phyloP scores from a whole-genome alignment of 179 eudicot species.

The Spergularia azorica region DNA sequence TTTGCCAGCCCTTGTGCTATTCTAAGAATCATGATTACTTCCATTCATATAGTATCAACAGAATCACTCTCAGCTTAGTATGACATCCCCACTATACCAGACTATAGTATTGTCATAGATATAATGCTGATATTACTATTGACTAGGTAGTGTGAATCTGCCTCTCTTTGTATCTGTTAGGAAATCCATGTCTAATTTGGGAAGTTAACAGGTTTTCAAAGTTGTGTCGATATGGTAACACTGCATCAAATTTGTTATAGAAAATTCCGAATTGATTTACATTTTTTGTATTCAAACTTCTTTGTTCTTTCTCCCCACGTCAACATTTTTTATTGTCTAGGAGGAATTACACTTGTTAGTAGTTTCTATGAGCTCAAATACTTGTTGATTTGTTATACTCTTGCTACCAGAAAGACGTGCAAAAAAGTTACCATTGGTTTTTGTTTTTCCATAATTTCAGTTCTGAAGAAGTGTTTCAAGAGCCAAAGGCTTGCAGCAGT shows the following conservation, averaged over 20 bases:
- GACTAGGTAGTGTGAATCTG: background rate
- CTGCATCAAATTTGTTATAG: background rate
- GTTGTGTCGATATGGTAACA: background rate
- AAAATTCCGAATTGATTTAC: background rate
- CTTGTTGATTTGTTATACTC: background rate
- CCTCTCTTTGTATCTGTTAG: background rate
- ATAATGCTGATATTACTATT: too few species aligned
- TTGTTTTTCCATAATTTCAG: constrained; percentile 21
- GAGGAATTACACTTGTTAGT: too few species aligned
- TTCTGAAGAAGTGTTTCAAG: constrained; percentile 15
- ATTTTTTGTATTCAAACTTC: too few species aligned
- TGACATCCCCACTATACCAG: background rate
- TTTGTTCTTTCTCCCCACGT: too few species aligned
- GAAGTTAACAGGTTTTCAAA: too few species aligned
- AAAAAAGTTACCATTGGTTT: background rate
- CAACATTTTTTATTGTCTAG: too few species aligned
- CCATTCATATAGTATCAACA: background rate
- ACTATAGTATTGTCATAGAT: background rate
- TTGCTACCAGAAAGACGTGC: background rate
- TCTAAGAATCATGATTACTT: background rate
- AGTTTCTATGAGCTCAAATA: background rate
- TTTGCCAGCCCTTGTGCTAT: background rate
- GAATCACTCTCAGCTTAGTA: background rate
- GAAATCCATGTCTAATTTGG: background rate
- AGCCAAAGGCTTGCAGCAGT: constrained; percentile 20